Conservation (phyloP, 441 rosid genomes). For the Populus hybrid region DNA sequence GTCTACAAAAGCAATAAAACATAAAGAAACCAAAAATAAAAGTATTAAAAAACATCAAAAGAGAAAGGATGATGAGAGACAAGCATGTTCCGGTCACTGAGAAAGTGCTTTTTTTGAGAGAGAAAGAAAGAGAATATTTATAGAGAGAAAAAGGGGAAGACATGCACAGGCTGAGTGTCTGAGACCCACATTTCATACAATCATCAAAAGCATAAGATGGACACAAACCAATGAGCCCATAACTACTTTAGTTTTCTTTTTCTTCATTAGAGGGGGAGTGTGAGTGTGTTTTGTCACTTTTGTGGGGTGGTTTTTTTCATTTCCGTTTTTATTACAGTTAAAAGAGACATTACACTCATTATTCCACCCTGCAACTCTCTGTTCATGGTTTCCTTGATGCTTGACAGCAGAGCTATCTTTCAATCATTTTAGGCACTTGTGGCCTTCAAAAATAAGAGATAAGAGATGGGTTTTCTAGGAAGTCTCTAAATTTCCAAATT, state of each 20-base stretch:
- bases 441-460: slow-evolving; percentile 27
- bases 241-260: slow-evolving; percentile 25
- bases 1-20: slow-evolving; percentile 26
- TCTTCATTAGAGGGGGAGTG: slow-evolving; percentile 6
- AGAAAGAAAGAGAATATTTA: slow-evolving; percentile 21
- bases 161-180: slow-evolving; percentile 27
- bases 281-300: slow-evolving; percentile 2
- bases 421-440: slow-evolving; percentile 39
- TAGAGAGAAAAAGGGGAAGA: slow-evolving; percentile 14
- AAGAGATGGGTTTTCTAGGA: slow-evolving; percentile 31
- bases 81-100: slow-evolving; percentile 33
- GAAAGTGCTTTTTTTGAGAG: slow-evolving; percentile 14
- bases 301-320: not conserved
- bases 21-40: not conserved
- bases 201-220: slow-evolving; percentile 40
- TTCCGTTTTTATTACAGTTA: slow-evolving; percentile 20
- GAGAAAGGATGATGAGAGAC: slow-evolving; percentile 9
- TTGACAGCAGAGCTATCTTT: slow-evolving; percentile 38
- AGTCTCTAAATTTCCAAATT: slow-evolving; percentile 6
- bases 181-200: slow-evolving; percentile 25
- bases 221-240: slow-evolving; percentile 32
- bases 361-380: slow-evolving; percentile 26
- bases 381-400: slow-evolving; percentile 63
- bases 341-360: slow-evolving; percentile 29
- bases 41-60: slow-evolving; percentile 17